Conservation (phyloP, 495 filamentous ascomycete species). For the Xylaria castorea region DNA sequence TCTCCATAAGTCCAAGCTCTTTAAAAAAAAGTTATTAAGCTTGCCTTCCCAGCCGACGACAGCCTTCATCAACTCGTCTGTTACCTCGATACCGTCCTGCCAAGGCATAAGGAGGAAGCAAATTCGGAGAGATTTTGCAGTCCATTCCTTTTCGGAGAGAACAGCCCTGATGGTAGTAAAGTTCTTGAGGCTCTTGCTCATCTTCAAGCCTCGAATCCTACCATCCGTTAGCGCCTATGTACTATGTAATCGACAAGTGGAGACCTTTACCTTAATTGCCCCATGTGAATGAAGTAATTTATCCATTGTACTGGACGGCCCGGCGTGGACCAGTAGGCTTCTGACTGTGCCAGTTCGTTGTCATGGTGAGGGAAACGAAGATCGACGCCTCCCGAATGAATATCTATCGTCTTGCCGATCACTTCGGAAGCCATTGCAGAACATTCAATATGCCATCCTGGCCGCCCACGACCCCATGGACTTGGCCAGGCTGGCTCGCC, state of each 20-base stretch:
- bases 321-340: conserved; percentile 65
- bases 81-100: conserved; percentile 78
- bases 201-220: conserved; percentile 76
- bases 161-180: conserved; percentile 78
- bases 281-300: conserved; percentile 86
- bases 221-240: conserved; percentile 41
- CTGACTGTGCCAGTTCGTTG: conserved; percentile 80
- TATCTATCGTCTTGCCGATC: conserved; percentile 74
- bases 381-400: conserved; percentile 81
- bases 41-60: conserved; percentile 72
- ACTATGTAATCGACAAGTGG: background rate
- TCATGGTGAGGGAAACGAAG: conserved; percentile 83
- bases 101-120: conserved; percentile 76
- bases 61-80: conserved; percentile 69
- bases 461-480: conserved; percentile 74
- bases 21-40: conserved; percentile 79
- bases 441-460: conserved; percentile 88
- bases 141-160: conserved; percentile 62
- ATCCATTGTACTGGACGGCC: conserved; percentile 67
- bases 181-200: conserved; percentile 83
- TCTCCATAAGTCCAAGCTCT: conserved; percentile 44
- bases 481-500: conserved; percentile 79
- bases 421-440: conserved; percentile 80
- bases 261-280: conserved; percentile 52
- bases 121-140: conserved; percentile 68